Evolutionary conservation across 1,284 basidiomycete genomes (phyloP).

Genomic region (Ceratobasidium sp.): DNA sequence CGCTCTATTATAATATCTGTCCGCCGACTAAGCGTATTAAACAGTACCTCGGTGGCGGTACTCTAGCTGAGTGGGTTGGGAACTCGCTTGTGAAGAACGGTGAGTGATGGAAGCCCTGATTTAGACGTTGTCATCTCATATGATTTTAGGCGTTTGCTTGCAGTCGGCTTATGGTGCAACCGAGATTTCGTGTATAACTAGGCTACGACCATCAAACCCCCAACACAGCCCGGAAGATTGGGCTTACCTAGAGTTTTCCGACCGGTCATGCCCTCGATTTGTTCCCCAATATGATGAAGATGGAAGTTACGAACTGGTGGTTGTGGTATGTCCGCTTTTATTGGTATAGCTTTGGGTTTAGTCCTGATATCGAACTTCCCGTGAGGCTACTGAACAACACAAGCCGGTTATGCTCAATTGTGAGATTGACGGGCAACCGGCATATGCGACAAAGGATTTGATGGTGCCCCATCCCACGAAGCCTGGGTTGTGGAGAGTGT

Average conservation of each 20-base stretch:
- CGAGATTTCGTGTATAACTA: constrained; percentile 14
- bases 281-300: constrained; percentile 35
- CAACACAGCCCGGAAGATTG: constrained; percentile 14
- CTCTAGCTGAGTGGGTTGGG: constrained; percentile 15
- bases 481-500: constrained; percentile 35
- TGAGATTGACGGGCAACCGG: constrained; percentile 32
- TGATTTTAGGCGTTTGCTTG: constrained; percentile 13
- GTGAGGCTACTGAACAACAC: constrained; percentile 19
- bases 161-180: constrained; percentile 19
- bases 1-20: background rate
- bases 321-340: constrained; percentile 32
- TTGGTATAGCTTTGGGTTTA: background rate
- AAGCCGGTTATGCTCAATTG: constrained; percentile 43
- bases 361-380: background rate
- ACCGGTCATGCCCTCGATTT: constrained; percentile 14
- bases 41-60: constrained; percentile 42
- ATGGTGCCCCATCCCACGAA: constrained; percentile 45
- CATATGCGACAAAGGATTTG: constrained; percentile 45
- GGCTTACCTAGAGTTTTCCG: constrained; percentile 42
- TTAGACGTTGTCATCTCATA: background rate
- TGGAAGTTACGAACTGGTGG: constrained; percentile 21
- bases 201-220: background rate
- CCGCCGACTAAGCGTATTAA: background rate
- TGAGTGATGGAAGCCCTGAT: background rate
- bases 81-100: constrained; percentile 32